These are phyloP conservation scores for Penicillium thymicola DNA, from an alignment of 2,329 filamentous ascomycete genomes.

Conservation along the genomic window DNA sequence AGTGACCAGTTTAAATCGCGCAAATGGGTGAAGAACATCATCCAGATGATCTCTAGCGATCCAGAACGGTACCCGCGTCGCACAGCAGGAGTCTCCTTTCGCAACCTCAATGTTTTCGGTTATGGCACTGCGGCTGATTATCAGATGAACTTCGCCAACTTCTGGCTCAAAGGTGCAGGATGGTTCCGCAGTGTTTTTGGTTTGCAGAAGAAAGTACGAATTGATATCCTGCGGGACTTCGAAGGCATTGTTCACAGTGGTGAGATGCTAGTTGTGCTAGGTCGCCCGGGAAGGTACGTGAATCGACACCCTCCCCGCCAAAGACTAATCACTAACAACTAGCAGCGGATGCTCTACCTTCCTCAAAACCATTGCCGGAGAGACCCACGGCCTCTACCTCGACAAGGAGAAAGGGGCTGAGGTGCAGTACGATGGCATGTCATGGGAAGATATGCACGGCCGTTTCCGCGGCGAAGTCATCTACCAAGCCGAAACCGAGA, in stretches of 20 bases:
- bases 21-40: slow-evolving; percentile 45
- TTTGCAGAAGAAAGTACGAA: slow-evolving; percentile 38
- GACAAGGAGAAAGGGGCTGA: slow-evolving; percentile 68
- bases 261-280: slow-evolving; percentile 56
- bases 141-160: slow-evolving; percentile 45
- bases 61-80: slow-evolving; percentile 32
- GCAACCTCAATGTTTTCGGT: slow-evolving; percentile 45
- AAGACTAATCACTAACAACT: background rate
- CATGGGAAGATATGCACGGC: slow-evolving; percentile 69
- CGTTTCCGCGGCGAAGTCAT: slow-evolving; percentile 79
- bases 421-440: slow-evolving; percentile 71
- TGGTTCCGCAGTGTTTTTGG: slow-evolving; percentile 29
- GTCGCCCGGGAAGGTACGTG: slow-evolving; percentile 44
- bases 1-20: slow-evolving; percentile 43
- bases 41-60: slow-evolving; percentile 33
- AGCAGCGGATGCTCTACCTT: slow-evolving; percentile 68
- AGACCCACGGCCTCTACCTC: slow-evolving; percentile 75
- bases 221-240: slow-evolving; percentile 61
- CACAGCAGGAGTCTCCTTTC: slow-evolving; percentile 43
- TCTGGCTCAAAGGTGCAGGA: slow-evolving; percentile 37
- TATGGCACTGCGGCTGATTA: slow-evolving; percentile 44
- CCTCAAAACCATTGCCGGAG: slow-evolving; percentile 78
- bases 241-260: slow-evolving; percentile 58
- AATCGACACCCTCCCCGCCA: background rate
- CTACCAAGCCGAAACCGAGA: slow-evolving; percentile 79